Conservation (phyloP, 2,329 filamentous ascomycete genomes). For the Pyricularia sp. region DNA sequence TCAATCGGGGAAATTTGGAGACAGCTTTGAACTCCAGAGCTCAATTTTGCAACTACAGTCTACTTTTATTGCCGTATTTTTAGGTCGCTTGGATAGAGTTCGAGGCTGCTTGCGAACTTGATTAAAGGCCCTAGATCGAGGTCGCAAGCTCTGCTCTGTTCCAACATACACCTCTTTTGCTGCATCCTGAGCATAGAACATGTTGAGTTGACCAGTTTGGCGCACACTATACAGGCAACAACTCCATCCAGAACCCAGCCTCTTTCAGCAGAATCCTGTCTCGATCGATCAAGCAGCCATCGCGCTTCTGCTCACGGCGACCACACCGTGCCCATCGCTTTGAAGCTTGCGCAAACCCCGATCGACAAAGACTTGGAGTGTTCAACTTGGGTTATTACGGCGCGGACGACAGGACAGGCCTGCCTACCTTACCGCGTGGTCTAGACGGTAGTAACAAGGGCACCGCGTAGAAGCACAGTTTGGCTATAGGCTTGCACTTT, state of each 20-base stretch:
- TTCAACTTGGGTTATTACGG: neutral
- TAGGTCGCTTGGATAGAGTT: neutral
- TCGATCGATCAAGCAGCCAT: neutral
- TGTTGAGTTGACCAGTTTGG: neutral
- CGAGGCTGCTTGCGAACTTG: neutral
- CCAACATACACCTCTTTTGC: too few species aligned
- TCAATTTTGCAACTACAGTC: neutral
- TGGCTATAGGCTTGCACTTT: neutral
- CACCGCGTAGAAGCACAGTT: neutral
- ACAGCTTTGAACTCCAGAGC: neutral
- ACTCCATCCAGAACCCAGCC: neutral
- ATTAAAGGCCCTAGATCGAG: neutral
- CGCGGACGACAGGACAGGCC: neutral
- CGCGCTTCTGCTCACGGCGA: neutral
- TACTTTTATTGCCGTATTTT: neutral
- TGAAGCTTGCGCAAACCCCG: neutral
- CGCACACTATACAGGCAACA: neutral
- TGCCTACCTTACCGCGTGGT: neutral
- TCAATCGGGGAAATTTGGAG: neutral
- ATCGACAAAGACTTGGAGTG: neutral
- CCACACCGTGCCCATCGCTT: neutral
- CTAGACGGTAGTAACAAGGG: neutral
- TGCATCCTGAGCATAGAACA: neutral
- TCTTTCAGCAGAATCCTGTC: neutral
- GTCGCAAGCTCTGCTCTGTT: neutral